Evolutionary conservation across 345 rosid genomes (phyloP), one percentile per base, ranked within the genome.

Genomic region (Cochlearia excelsa): DNA sequence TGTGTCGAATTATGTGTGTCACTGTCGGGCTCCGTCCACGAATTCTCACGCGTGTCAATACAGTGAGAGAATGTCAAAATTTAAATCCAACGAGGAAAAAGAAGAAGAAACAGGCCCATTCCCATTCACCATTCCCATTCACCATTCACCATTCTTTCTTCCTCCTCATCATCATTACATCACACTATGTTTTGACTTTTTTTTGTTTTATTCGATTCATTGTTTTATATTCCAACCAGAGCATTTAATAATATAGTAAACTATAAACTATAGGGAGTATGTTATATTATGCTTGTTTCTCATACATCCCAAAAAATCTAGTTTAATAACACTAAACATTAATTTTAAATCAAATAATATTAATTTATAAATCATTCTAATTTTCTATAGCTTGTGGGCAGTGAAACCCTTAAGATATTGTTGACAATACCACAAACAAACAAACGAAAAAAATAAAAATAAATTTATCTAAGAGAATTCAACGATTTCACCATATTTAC

Each of bases 401-500:
- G 23, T 16, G 23, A 16, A 16, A 16, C 23, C 23, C 23, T 16
- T 16, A 16, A 16, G 23, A 16, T 16, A 16, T 16, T 16, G 23
- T 16, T 16, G 23, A 16, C 23, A 16, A 16, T 0, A 16, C 23
- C 23, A 16, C 23, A 40, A n/a, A n/a, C 10, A 52, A 63, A 50
- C 6, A 30, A 57, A 38, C 28, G 2, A 8, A 26, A 8, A 8
- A 26, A 6, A 6, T 11, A 35, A 1, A 30, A 4, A 5, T 3
- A 3, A 49, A 8, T 23, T 23, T 0, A 9, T 53, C 51, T 71
- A 68, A 51, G 51, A 37, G 43, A 70, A 44, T 63, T 78, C 82
- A 66, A 76, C 35, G 26, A 72, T 46, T 52, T 85, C 86, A 50
- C 65, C 78, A 45, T 72, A 79, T 55, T 46, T 23, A 74, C 84